Evolutionary conservation across 1,139 yeast species (phyloP).

Genomic region (Magnusiomyces suaveolens): DNA sequence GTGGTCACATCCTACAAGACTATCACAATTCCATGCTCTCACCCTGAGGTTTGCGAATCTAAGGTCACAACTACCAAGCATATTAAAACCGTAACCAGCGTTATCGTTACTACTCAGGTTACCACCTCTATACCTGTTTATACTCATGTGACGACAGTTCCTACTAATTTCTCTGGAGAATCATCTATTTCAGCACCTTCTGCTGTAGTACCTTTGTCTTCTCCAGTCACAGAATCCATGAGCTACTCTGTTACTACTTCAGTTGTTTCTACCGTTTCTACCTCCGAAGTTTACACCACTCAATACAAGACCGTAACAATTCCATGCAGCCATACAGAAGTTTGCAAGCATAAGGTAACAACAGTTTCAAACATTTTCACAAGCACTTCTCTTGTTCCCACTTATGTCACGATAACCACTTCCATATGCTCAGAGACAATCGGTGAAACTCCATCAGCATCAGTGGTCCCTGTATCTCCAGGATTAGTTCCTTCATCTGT

Average conservation of each 20-base stretch:
- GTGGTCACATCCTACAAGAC: slow-evolving; percentile 1
- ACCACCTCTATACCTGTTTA: background rate
- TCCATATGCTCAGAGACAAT: background rate
- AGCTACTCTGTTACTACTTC: too few species aligned
- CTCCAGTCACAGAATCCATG: too few species aligned
- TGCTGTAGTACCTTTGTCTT: background rate
- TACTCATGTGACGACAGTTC: background rate
- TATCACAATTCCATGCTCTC: slow-evolving; percentile 2
- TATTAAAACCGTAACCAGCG: background rate
- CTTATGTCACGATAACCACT: background rate
- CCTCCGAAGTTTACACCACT: background rate
- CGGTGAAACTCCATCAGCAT: background rate
- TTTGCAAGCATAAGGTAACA: slow-evolving; percentile 1
- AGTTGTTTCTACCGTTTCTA: background rate
- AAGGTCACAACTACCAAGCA: slow-evolving; percentile 1
- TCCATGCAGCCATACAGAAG: background rate
- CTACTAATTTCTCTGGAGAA: background rate
- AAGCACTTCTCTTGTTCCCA: background rate
- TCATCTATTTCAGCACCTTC: background rate
- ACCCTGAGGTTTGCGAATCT: background rate
- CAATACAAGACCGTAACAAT: background rate
- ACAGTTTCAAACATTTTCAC: background rate
- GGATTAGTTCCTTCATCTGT: background rate
- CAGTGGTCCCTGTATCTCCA: background rate
- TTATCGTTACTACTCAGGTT: background rate